phyloP scores from a whole-genome alignment of 2,329 filamentous ascomycete genomes.

The Sphaerulina populicola region DNA sequence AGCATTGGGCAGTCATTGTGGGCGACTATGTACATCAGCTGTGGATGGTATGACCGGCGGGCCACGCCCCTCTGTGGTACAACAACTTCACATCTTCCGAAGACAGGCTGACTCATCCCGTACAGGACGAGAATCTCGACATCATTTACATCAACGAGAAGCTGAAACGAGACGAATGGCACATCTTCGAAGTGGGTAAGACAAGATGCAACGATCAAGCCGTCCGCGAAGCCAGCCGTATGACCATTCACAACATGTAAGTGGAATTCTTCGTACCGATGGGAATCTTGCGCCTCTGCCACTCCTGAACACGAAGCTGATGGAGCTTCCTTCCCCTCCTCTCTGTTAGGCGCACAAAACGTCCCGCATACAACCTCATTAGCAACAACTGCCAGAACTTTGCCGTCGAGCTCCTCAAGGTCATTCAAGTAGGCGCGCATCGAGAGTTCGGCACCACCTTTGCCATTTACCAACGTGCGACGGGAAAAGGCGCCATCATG shows the following conservation, averaged over 20 bases:
- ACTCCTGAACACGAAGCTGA: too few species aligned
- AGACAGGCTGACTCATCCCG: background rate
- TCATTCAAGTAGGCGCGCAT: slow-evolving; percentile 15
- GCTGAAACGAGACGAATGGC: slow-evolving; percentile 17
- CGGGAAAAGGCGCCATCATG: slow-evolving; percentile 14
- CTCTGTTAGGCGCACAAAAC: slow-evolving; percentile 11
- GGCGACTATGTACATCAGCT: slow-evolving; percentile 19
- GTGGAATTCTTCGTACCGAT: background rate
- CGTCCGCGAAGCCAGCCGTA: slow-evolving; percentile 13
- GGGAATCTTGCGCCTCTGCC: too few species aligned
- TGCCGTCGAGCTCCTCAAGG: slow-evolving; percentile 16
- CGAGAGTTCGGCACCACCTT: slow-evolving; percentile 16
- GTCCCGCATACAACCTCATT: slow-evolving; percentile 18
- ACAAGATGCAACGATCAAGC: slow-evolving; percentile 19
- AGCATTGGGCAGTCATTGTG: slow-evolving; percentile 19
- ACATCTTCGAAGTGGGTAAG: slow-evolving; percentile 16
- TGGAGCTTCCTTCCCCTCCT: background rate
- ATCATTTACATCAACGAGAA: slow-evolving; percentile 20
- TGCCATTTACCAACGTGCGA: slow-evolving; percentile 16
- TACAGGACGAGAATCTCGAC: slow-evolving; percentile 15
- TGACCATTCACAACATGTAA: slow-evolving; percentile 19
- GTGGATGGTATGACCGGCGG: slow-evolving; percentile 14
- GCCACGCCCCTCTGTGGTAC: background rate
- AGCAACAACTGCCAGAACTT: slow-evolving; percentile 21
- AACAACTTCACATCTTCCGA: background rate